These are phyloP conservation scores for Globisporangium parvum DNA, from an alignment of 352 stramenopile genomes.

Conservation along the genomic window DNA sequence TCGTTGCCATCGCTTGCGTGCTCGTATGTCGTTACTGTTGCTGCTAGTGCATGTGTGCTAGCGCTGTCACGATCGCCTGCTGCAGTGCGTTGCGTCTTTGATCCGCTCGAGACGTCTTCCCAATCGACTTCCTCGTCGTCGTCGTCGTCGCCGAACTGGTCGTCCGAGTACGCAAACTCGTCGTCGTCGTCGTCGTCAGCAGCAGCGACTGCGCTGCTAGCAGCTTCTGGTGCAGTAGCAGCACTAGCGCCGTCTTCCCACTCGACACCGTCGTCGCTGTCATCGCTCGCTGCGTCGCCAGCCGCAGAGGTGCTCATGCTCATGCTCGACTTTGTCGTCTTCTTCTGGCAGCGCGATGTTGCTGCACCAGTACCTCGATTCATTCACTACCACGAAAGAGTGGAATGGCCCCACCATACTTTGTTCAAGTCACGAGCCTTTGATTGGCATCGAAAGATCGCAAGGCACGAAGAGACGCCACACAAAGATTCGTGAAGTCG, in stretches of 20 bases:
- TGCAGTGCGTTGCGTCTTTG: not conserved
- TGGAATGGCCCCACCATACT: too few species aligned
- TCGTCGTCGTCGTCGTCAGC: slow-evolving; percentile 32
- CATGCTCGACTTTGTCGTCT: too few species aligned
- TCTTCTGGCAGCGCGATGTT: too few species aligned
- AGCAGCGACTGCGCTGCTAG: not conserved
- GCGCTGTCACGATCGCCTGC: not conserved
- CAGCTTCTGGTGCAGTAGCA: not conserved
- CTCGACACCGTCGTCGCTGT: slow-evolving; percentile 2
- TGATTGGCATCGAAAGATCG: too few species aligned
- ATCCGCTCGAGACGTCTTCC: slow-evolving; percentile 34
- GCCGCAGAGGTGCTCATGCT: too few species aligned
- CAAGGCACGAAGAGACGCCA: too few species aligned
- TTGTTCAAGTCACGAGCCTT: too few species aligned
- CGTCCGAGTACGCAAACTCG: slow-evolving; percentile 48
- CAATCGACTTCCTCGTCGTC: slow-evolving; percentile 51
- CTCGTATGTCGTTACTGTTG: not conserved
- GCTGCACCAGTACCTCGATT: too few species aligned
- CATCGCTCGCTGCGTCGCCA: not conserved
- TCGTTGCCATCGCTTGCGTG: not conserved
- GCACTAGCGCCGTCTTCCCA: not conserved
- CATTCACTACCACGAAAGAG: too few species aligned
- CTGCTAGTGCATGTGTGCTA: not conserved
- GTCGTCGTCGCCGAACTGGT: slow-evolving; percentile 37
- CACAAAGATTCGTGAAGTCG: too few species aligned